Evolutionary conservation across 2,329 filamentous ascomycete genomes (phyloP), one percentile per base, ranked within the genome.

Genomic region (Huntiella moniliformis): DNA sequence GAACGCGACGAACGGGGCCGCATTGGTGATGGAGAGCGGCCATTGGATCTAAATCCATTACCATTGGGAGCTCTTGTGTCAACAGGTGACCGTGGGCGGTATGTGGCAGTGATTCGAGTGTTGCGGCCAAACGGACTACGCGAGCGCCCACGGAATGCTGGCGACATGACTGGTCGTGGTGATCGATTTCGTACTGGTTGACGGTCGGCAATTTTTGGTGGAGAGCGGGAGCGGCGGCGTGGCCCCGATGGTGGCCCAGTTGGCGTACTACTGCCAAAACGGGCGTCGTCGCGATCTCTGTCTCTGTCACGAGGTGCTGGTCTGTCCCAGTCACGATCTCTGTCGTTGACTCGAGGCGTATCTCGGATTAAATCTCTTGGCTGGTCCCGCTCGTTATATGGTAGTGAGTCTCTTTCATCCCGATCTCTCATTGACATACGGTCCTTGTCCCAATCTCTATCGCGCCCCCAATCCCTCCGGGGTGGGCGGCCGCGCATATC

Each of bases 161-260:
- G 47, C 2, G 47, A 49, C 16, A 38, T 36, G 5, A 41, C 31
- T 3, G 36, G 33, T 5, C 44, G 33, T 1, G 44, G 44, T 2
- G 47, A 49, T 3, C 47, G 39, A 6, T 41, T 38, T 2, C 47
- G 44, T 31, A 46, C 41, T 12, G 47, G 39, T 8, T 39, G 44
- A 11, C 44, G 39, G 16, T 44, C 39, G 18, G 37, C n/a, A 5
- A 42, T 34, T 35, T 63, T 62, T 48, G 63, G 65, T 1, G 71
- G 71, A 32, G 71, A 74, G 41, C 72, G 64, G 17, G 72, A 75
- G 53, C 71, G 63, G 51, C 69, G 64, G 18, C 43, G 39, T 2
- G 31, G 16, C n/a, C 32, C 44, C 8, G 22, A 32, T 28, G n/a
- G 13, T 16, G 12, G 28, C 5, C 17, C 31, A 32, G 40, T 37